phyloP scores from a whole-genome alignment of 306 rosid species.

The Cyamopsis tetragonoloba region DNA sequence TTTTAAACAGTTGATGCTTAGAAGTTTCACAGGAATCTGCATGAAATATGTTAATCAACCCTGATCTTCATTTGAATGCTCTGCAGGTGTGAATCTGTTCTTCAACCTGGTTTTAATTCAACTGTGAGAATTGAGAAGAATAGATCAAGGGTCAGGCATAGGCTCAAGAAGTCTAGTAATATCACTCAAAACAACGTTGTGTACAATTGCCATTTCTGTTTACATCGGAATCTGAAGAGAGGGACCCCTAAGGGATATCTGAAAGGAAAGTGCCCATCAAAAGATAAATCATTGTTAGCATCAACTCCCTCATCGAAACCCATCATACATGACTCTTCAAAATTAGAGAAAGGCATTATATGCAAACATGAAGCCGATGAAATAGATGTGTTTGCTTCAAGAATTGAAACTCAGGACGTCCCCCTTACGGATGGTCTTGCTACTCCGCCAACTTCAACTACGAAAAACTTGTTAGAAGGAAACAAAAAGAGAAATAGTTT shows the following conservation, averaged over 20 bases:
- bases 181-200: constrained; percentile 52
- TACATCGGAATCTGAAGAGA: constrained; percentile 52
- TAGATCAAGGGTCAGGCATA: constrained; percentile 35
- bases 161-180: constrained; percentile 29
- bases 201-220: constrained; percentile 65
- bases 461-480: constrained; percentile 27
- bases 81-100: constrained; percentile 72
- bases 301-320: constrained; percentile 21
- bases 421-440: constrained; percentile 13
- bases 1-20: neutral
- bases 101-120: constrained; percentile 72
- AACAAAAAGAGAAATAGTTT: constrained; percentile 45
- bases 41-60: neutral
- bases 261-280: constrained; percentile 44
- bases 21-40: neutral
- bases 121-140: constrained; percentile 60
- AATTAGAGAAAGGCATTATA: constrained; percentile 22
- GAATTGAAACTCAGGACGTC: neutral
- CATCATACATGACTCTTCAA: neutral
- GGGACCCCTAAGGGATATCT: constrained; percentile 59
- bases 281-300: constrained; percentile 29
- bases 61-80: neutral
- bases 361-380: constrained; percentile 22
- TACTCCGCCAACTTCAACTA: constrained; percentile 28
- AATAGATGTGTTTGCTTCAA: constrained; percentile 14